Percentiles rank a stretch among this genome's conserved stretches.
phyloP scores from a whole-genome alignment of 768 basidiomycete species.

The Floccularia luteovirens region DNA sequence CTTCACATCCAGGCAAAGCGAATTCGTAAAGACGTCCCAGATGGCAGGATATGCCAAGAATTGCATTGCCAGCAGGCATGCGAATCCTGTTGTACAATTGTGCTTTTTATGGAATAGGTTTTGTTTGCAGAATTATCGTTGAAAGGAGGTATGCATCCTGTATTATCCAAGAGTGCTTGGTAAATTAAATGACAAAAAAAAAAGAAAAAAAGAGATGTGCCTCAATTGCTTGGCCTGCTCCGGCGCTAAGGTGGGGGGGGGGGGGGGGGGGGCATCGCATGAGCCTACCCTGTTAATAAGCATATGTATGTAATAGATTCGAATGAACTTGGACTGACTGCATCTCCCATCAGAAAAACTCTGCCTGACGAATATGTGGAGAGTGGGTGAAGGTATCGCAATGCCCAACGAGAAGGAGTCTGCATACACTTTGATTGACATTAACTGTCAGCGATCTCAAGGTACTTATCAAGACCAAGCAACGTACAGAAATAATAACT shows the following conservation, averaged over 20 bases:
- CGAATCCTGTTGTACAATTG: background rate
- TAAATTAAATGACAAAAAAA: background rate
- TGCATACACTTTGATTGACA: conserved; percentile 8
- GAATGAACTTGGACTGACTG: conserved; percentile 8
- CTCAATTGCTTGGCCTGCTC: conserved; percentile 2
- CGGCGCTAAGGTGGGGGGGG: background rate
- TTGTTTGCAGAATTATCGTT: background rate
- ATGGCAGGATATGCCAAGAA: background rate
- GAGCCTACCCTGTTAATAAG: background rate
- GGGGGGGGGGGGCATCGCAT: conserved; percentile 2
- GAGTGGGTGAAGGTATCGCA: conserved; percentile 13
- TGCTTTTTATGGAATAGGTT: background rate
- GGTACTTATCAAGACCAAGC: too few relatives aligned
- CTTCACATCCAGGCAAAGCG: background rate
- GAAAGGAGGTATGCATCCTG: background rate
- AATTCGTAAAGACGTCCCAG: background rate
- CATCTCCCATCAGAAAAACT: conserved; percentile 14
- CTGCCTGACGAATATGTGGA: conserved; percentile 9
- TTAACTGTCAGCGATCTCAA: background rate
- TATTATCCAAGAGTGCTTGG: too few relatives aligned
- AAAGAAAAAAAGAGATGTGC: background rate
- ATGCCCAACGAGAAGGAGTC: conserved; percentile 11
- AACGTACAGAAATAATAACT: conserved; percentile 10
- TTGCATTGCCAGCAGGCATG: background rate
- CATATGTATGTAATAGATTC: background rate